Evolutionary conservation across 257 asterid species (phyloP).

Genomic region (Rauvolfia tetraphylla): DNA sequence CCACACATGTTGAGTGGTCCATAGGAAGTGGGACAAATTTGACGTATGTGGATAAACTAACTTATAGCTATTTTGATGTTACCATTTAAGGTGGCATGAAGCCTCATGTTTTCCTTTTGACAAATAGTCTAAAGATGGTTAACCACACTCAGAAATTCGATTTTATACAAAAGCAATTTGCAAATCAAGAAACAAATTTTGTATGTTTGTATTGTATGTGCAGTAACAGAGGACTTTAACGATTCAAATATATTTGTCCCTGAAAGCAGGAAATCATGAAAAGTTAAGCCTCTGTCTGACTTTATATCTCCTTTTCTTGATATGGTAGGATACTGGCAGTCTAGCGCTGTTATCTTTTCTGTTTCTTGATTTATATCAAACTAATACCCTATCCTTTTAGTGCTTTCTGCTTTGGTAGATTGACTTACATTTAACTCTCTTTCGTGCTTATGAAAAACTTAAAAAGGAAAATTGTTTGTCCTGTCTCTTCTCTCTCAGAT

Average conservation of each 20-base stretch:
- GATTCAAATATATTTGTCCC: neutral
- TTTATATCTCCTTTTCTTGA: neutral
- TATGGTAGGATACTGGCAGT: neutral
- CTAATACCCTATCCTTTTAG: conserved; percentile 2
- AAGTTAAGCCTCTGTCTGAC: neutral
- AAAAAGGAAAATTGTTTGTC: neutral
- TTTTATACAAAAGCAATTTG: neutral
- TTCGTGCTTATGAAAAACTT: neutral
- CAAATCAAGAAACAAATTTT: neutral
- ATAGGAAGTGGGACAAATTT: neutral
- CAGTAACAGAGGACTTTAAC: neutral
- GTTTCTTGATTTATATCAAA: neutral
- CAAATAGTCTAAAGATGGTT: neutral
- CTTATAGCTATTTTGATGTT: neutral
- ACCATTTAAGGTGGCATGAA: neutral
- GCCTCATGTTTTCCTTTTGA: neutral
- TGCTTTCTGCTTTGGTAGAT: neutral
- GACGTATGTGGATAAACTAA: neutral
- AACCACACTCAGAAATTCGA: neutral
- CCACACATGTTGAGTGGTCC: neutral
- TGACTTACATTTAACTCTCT: neutral
- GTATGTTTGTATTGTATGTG: neutral
- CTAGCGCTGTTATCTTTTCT: neutral
- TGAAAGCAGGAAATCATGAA: neutral
- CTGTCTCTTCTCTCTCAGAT: conserved; percentile 44